These are phyloP conservation scores for Kalmusia sp. DNA, from an alignment of 2,329 filamentous ascomycete species.

Conservation along the genomic window DNA sequence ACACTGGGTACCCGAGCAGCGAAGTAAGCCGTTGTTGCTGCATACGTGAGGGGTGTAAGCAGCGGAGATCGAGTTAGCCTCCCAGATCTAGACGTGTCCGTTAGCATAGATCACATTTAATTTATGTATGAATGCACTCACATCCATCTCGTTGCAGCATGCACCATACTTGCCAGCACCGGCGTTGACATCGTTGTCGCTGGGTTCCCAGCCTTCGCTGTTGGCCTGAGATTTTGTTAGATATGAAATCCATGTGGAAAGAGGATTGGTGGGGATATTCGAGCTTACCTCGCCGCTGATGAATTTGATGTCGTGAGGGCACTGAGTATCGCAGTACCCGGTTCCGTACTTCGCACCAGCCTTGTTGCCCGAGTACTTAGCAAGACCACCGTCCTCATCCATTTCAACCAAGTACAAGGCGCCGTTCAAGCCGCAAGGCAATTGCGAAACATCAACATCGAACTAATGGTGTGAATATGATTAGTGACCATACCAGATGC, in stretches of 20 bases:
- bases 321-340: constrained; percentile 56
- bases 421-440: constrained; percentile 72
- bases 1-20: constrained; percentile 56
- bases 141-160: constrained; percentile 70
- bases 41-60: constrained; percentile 70
- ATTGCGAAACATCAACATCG: constrained; percentile 56
- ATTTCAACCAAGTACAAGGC: constrained; percentile 70
- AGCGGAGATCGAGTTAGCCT: constrained; percentile 68
- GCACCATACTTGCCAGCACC: constrained; percentile 61
- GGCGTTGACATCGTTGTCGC: constrained; percentile 58
- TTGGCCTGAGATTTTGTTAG: constrained; percentile 53
- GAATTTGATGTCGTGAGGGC: constrained; percentile 53
- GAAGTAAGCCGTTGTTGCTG: constrained; percentile 53
- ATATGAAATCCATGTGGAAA: not conserved
- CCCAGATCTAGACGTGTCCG: constrained; percentile 56
- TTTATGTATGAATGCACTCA: not conserved
- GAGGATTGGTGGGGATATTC: not conserved
- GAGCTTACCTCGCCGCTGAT: constrained; percentile 52
- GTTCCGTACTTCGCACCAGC: constrained; percentile 61
- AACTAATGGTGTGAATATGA: constrained; percentile 11
- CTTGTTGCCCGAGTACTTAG: constrained; percentile 53
- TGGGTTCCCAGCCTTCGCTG: constrained; percentile 57
- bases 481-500: too few relatives aligned
- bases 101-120: not conserved
- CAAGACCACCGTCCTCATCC: constrained; percentile 64